phyloP scores from a whole-genome alignment of 352 stramenopile genomes.

The Phytopythium aichiense region DNA sequence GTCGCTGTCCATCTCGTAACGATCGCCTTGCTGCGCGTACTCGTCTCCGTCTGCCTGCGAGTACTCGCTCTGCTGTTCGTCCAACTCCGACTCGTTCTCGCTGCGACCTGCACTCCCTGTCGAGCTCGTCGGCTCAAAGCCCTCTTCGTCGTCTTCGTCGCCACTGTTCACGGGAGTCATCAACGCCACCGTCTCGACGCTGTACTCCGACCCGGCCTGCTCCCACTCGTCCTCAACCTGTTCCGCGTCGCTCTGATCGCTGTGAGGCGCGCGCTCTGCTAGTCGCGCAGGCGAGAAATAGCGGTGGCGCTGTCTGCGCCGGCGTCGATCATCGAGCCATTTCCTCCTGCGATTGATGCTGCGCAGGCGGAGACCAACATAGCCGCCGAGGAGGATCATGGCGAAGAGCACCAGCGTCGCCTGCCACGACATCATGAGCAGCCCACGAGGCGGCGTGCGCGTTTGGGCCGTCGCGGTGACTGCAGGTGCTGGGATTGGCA shows the following conservation, averaged over 20 bases:
- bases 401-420: slow-evolving; percentile 30
- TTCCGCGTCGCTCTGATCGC: background rate
- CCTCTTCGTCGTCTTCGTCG: slow-evolving; percentile 17
- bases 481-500: background rate
- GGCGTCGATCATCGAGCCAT: slow-evolving; percentile 36
- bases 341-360: slow-evolving; percentile 47
- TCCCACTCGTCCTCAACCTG: slow-evolving; percentile 26
- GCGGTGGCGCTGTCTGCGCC: slow-evolving; percentile 17
- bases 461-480: background rate
- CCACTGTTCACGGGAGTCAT: slow-evolving; percentile 26
- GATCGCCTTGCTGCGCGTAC: background rate
- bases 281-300: background rate
- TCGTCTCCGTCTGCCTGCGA: background rate
- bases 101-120: background rate
- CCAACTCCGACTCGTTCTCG: background rate
- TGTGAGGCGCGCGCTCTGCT: background rate
- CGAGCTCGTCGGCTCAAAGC: slow-evolving; percentile 10
- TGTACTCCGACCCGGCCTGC: slow-evolving; percentile 12
- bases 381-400: slow-evolving; percentile 38
- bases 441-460: background rate
- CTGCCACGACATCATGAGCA: slow-evolving; percentile 35
- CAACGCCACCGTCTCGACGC: slow-evolving; percentile 40
- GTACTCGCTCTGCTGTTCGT: background rate
- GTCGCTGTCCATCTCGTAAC: slow-evolving; percentile 7
- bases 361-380: slow-evolving; percentile 40